Evolutionary conservation across 2,329 filamentous ascomycete genomes (phyloP).

Genomic region (Diaporthe helianthi): DNA sequence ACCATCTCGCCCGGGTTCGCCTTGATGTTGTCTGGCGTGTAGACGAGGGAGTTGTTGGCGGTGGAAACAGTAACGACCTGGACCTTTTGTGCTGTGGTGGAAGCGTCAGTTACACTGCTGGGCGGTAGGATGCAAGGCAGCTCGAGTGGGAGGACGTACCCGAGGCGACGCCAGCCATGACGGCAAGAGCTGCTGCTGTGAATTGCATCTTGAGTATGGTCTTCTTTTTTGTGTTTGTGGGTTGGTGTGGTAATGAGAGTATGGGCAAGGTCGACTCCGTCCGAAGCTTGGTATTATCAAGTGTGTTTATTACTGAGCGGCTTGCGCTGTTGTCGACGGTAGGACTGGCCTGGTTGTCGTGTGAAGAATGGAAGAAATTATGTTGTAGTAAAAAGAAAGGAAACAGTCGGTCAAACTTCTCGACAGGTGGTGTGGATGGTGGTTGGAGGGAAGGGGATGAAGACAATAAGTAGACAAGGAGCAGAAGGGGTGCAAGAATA

Average conservation of each 20-base stretch:
- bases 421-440: conserved; percentile 37
- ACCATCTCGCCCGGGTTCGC: conserved; percentile 69
- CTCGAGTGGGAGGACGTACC: conserved; percentile 44
- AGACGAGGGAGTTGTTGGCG: conserved; percentile 63
- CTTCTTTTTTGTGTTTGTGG: conserved; percentile 4
- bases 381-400: conserved; percentile 38
- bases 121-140: background rate
- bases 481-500: conserved; percentile 38
- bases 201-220: conserved; percentile 58
- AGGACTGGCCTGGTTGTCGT: conserved; percentile 55
- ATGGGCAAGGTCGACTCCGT: conserved; percentile 32
- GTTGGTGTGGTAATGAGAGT: conserved; percentile 31
- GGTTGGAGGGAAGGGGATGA: conserved; percentile 38
- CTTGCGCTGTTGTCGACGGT: conserved; percentile 51
- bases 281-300: conserved; percentile 14
- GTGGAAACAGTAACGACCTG: conserved; percentile 62
- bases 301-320: conserved; percentile 45
- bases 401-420: conserved; percentile 35
- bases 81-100: conserved; percentile 49
- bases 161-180: conserved; percentile 56
- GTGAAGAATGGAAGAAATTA: conserved; percentile 40
- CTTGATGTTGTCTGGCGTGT: conserved; percentile 70
- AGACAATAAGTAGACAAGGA: conserved; percentile 34
- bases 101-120: conserved; percentile 12
- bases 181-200: conserved; percentile 53